These are phyloP conservation scores for Magnaporthiopsis rhizophila DNA, from an alignment of 2,329 filamentous ascomycete species.

Conservation along the genomic window DNA sequence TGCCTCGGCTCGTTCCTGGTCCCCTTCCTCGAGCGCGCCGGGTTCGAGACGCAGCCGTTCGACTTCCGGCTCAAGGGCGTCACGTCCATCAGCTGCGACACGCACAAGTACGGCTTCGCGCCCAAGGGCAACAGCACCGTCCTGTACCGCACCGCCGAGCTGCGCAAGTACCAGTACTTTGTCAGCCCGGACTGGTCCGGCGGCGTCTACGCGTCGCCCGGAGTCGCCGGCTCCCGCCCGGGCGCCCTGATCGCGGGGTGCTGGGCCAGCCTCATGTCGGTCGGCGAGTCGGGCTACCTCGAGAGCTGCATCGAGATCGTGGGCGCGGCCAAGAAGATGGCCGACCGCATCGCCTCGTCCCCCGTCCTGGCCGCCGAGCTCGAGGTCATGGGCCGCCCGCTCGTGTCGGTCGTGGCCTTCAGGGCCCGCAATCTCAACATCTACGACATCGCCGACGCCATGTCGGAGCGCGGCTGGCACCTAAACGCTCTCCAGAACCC, in stretches of 20 bases:
- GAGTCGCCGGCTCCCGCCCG: conserved; percentile 83
- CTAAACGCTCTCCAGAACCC: conserved; percentile 89
- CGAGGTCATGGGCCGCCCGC: conserved; percentile 71
- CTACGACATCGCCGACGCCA: conserved; percentile 88
- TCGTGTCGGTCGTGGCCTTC: conserved; percentile 89
- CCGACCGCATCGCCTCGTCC: conserved; percentile 61
- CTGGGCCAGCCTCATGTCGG: conserved; percentile 85
- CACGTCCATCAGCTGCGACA: conserved; percentile 92
- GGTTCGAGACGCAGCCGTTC: conserved; percentile 80
- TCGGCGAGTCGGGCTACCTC: conserved; percentile 83
- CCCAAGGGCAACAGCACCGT: conserved; percentile 95
- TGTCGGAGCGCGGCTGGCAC: conserved; percentile 84
- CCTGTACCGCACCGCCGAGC: conserved; percentile 72
- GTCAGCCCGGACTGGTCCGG: conserved; percentile 91
- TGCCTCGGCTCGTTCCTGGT: conserved; percentile 94
- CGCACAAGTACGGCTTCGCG: conserved; percentile 98
- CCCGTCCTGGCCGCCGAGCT: conserved; percentile 65
- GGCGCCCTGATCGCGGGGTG: conserved; percentile 92
- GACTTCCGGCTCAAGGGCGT: conserved; percentile 94
- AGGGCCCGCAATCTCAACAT: conserved; percentile 75
- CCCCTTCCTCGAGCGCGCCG: conserved; percentile 85
- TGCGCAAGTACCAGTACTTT: conserved; percentile 92
- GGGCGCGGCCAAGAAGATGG: conserved; percentile 75
- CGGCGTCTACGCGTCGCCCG: conserved; percentile 90
- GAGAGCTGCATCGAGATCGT: conserved; percentile 84